Evolutionary conservation across 371 early-diverging fungal genomes (phyloP), one percentile per base, ranked within the genome.

Genomic region (Dichotomocladium elegans): DNA sequence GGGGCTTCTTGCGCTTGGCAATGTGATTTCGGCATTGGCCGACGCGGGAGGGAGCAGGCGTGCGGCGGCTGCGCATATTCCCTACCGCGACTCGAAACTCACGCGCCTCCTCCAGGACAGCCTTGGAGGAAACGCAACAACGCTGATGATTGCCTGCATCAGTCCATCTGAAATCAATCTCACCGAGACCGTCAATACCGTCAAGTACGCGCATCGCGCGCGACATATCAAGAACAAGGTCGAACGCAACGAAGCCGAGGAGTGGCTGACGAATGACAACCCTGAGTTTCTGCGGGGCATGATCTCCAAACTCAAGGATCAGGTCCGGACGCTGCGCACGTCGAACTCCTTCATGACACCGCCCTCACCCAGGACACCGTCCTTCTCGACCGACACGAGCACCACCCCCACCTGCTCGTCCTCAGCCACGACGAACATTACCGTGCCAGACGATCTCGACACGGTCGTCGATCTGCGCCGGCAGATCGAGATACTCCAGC

Each of bases 71-170:
- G 69, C 75, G 9, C 89, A 91, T 64, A 86, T 99, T 11, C 99
- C 99, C 3, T 99, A 94, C 64, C 86, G 99, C 48, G 98, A 99
- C 63, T 92, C 93, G 14, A 99, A 99, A 63, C 81, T 99, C 10
- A 99, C 99, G 2, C 85, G 85, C 14, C 75, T 99, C 33, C 79
- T 99, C 35, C 95, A 99, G 72, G 94, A 96, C 63, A 95, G 95
- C 21, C 76, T 99, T 24, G 96, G 96, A 46, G 99, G 98, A 3
- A 95, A 93, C 45, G 81, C 90, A 24, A 84, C 88, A 34, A 91
- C 96, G 0, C 60, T 96, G 21, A 93, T 98, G 94, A 84, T 98
- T 47, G 95, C 96, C 2, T 97, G 97, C 76, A 85, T 95, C 10
- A 84, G 87, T 53, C 90, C 93, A 0, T 82, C 88, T 12, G 88